These are phyloP conservation scores for Neofusicoccum kwambonambiense DNA, from an alignment of 2,329 filamentous ascomycete genomes.

Conservation along the genomic window DNA sequence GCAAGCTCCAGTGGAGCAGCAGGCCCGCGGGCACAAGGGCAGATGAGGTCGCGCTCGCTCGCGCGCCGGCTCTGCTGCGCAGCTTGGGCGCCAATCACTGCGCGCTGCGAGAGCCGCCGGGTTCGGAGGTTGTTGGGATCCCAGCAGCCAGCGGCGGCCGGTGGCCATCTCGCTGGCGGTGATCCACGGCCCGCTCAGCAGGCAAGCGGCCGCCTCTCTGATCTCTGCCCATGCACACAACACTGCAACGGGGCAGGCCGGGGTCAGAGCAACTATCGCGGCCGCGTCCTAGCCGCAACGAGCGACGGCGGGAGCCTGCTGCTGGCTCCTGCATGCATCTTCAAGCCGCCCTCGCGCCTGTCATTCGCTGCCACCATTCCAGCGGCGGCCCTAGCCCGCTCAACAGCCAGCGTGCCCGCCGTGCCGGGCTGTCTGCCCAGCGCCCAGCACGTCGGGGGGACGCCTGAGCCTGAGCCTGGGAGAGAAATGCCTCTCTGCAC, in stretches of 20 bases:
- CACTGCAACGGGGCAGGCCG: background rate
- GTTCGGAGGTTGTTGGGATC: constrained; percentile 10
- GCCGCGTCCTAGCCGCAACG: constrained; percentile 10
- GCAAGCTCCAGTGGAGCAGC: constrained; percentile 17
- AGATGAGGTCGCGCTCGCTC: background rate
- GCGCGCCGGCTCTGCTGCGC: background rate
- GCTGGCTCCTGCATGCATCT: background rate
- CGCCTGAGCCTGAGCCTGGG: background rate
- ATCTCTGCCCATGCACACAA: background rate
- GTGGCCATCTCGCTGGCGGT: background rate
- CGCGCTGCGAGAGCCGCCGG: background rate
- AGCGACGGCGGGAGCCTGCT: background rate
- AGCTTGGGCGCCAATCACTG: constrained; percentile 7
- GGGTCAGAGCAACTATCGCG: background rate
- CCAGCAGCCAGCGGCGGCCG: background rate
- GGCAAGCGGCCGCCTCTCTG: background rate
- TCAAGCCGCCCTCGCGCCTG: background rate
- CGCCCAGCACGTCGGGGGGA: background rate
- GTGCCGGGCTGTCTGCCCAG: background rate
- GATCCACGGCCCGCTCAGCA: constrained; percentile 2
- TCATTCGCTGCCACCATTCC: background rate
- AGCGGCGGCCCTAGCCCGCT: background rate
- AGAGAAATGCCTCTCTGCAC: background rate
- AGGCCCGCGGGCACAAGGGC: constrained; percentile 1
- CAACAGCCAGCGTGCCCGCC: constrained; percentile 1